Conservation (phyloP, 148 eudicot species). For the Mesembryanthemum crystallinum region DNA sequence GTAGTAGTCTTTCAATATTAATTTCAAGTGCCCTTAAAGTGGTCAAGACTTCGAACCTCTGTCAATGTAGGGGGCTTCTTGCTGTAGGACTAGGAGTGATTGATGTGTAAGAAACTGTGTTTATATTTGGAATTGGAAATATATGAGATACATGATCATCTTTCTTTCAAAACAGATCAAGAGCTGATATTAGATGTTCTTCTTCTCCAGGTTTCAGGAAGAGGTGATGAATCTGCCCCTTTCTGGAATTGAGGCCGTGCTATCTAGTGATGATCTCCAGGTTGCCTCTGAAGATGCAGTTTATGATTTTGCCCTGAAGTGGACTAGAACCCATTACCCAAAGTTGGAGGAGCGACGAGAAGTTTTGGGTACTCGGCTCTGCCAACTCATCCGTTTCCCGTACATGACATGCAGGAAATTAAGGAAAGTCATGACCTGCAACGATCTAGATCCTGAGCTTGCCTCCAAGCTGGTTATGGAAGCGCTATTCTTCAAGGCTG, state of each 20-base stretch:
- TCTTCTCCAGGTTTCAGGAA: slow-evolving; percentile 49
- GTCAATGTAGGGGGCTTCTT: background rate
- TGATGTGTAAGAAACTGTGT: background rate
- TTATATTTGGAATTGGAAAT: background rate
- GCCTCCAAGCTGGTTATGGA: slow-evolving; percentile 50
- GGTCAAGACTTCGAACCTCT: background rate
- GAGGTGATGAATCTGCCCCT: slow-evolving; percentile 64
- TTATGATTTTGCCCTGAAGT: slow-evolving; percentile 61
- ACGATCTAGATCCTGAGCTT: slow-evolving; percentile 46
- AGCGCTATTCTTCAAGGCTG: slow-evolving; percentile 72
- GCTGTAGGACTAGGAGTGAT: background rate
- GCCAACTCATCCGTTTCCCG: slow-evolving; percentile 62
- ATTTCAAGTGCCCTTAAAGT: background rate
- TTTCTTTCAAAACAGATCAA: background rate
- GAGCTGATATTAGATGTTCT: background rate
- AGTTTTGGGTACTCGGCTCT: slow-evolving; percentile 42
- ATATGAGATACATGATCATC: background rate
- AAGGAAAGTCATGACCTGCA: slow-evolving; percentile 53
- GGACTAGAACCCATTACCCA: slow-evolving; percentile 61
- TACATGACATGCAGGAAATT: slow-evolving; percentile 64
- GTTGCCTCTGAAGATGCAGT: slow-evolving; percentile 76
- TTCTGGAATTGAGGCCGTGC: slow-evolving; percentile 62
- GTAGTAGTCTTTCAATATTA: background rate
- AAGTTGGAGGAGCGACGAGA: slow-evolving; percentile 52
- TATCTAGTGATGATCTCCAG: slow-evolving; percentile 66